Conservation (phyloP, 2,329 filamentous ascomycete genomes). For the Raffaelea arxii region DNA sequence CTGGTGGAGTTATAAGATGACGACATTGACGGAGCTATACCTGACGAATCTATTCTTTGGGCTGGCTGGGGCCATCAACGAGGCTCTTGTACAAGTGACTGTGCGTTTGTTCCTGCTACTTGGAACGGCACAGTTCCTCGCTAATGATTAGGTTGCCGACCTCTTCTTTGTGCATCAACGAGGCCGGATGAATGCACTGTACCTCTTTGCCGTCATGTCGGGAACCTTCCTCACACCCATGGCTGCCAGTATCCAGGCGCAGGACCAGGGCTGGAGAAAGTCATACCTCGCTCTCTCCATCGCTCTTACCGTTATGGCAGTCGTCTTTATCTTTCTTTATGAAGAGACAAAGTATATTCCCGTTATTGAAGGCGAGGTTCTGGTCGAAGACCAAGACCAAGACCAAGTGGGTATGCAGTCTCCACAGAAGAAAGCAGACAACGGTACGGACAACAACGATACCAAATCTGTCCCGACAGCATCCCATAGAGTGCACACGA, state of each 20-base stretch:
- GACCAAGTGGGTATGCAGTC: too few relatives aligned
- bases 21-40: not conserved
- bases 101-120: too few relatives aligned
- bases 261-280: not conserved
- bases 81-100: not conserved
- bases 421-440: too few relatives aligned
- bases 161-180: not conserved
- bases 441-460: not conserved
- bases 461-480: not conserved
- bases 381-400: too few relatives aligned
- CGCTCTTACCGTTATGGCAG: not conserved
- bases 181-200: not conserved
- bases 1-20: slow-evolving; percentile 1
- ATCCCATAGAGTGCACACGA: not conserved
- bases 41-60: not conserved
- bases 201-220: not conserved
- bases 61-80: not conserved
- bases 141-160: not conserved
- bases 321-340: not conserved
- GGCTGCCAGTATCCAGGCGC: not conserved
- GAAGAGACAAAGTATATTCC: not conserved
- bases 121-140: too few relatives aligned
- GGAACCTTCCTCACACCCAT: slow-evolving; percentile 1
- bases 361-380: not conserved
- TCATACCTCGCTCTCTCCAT: not conserved